These are phyloP conservation scores for Sporothrix luriei DNA, from an alignment of 2,329 filamentous ascomycete species.

Conservation along the genomic window DNA sequence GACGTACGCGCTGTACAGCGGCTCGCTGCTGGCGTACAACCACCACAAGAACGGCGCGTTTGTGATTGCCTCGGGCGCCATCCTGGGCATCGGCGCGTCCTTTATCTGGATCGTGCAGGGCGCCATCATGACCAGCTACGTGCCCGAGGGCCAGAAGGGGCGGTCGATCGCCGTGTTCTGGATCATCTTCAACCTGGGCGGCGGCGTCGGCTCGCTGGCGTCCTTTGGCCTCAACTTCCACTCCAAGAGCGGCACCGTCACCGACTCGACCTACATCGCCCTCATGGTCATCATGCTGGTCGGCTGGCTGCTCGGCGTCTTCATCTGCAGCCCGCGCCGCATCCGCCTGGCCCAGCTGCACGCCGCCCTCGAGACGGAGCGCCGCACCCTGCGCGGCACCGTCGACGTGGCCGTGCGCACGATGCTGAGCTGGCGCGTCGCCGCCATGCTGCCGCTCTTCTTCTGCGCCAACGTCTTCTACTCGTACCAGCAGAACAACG, in stretches of 20 bases:
- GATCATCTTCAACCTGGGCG: conserved; percentile 25
- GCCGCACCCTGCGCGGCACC: conserved; percentile 52
- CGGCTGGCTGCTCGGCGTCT: conserved; percentile 51
- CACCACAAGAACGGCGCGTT: conserved; percentile 69
- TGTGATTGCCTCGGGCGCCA: conserved; percentile 72
- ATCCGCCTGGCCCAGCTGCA: conserved; percentile 47
- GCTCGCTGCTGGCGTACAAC: conserved; percentile 69
- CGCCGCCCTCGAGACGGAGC: conserved; percentile 61
- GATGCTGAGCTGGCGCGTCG: conserved; percentile 54
- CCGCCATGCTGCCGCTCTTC: conserved; percentile 75
- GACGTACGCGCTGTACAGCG: conserved; percentile 74
- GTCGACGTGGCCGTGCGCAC: conserved; percentile 55
- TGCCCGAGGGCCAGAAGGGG: conserved; percentile 44
- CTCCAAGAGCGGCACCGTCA: conserved; percentile 47
- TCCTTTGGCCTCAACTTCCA: conserved; percentile 42
- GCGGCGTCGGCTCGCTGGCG: conserved; percentile 47
- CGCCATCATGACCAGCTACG: conserved; percentile 87
- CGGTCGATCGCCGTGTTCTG: conserved; percentile 46
- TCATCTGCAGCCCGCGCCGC: conserved; percentile 50
- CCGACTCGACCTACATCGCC: conserved; percentile 55
- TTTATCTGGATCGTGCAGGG: conserved; percentile 81
- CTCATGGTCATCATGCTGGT: conserved; percentile 53
- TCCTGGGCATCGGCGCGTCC: conserved; percentile 76
- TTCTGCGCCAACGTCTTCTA: conserved; percentile 75
- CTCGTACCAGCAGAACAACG: conserved; percentile 63